Percentiles rank a stretch among this genome's conserved stretches.
These are phyloP conservation scores for Mortierella claussenii DNA, from an alignment of 192 early-diverging fungal genomes.

Conservation along the genomic window DNA sequence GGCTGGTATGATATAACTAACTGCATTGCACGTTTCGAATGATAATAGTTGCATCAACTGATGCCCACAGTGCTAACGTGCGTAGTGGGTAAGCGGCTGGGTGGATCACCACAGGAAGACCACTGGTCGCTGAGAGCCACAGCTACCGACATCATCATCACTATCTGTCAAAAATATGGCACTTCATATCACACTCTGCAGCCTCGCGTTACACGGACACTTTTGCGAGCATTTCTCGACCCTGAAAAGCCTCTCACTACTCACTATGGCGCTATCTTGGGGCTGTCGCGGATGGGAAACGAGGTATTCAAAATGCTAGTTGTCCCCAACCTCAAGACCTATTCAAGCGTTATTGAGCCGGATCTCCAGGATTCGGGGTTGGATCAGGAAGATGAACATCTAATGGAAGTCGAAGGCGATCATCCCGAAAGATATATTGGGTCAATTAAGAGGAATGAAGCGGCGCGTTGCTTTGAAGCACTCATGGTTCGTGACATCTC, in stretches of 20 bases:
- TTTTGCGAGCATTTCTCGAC: conserved; percentile 92
- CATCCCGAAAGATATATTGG: background rate
- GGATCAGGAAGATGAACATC: conserved; percentile 6
- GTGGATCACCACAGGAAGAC: conserved; percentile 72
- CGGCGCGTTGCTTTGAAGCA: conserved; percentile 57
- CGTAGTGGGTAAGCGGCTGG: conserved; percentile 86
- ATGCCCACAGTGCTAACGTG: conserved; percentile 95
- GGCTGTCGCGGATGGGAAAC: conserved; percentile 77
- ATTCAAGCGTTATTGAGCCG: conserved; percentile 54
- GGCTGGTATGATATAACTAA: too few species aligned
- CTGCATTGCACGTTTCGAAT: too few species aligned
- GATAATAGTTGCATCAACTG: conserved; percentile 95
- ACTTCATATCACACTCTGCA: conserved; percentile 87
- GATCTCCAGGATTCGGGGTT: conserved; percentile 34
- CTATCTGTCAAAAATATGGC: conserved; percentile 83
- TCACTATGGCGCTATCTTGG: conserved; percentile 90
- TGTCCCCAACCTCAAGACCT: conserved; percentile 81
- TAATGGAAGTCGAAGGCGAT: conserved; percentile 30
- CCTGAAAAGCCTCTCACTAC: conserved; percentile 83
- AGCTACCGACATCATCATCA: conserved; percentile 78
- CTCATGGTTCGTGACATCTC: conserved; percentile 67
- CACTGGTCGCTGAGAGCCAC: conserved; percentile 87
- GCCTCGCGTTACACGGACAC: conserved; percentile 88
- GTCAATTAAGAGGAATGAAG: conserved; percentile 38
- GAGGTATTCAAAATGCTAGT: conserved; percentile 82